Percentiles rank a stretch among this genome's conserved stretches.
These are phyloP conservation scores for Penicillium sp. DNA, from an alignment of 2,329 filamentous ascomycete genomes.

Conservation along the genomic window DNA sequence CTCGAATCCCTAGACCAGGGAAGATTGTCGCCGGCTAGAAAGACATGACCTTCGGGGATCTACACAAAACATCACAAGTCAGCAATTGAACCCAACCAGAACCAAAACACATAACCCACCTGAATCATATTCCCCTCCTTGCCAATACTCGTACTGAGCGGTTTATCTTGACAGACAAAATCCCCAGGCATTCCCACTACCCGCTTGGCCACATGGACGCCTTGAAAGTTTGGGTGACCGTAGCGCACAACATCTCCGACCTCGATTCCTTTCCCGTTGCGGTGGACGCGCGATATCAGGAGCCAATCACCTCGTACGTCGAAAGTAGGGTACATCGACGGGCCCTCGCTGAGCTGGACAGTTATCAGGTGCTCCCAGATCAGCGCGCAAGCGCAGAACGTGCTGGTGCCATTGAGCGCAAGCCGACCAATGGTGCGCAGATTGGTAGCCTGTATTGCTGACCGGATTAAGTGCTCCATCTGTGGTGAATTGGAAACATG, in stretches of 20 bases:
- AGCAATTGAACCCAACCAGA: slow-evolving; percentile 2
- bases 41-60: slow-evolving; percentile 91
- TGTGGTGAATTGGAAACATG: slow-evolving; percentile 9
- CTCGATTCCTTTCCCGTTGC: slow-evolving; percentile 63
- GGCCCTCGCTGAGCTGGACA: slow-evolving; percentile 62
- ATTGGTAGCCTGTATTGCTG: slow-evolving; percentile 24
- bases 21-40: slow-evolving; percentile 85
- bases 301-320: slow-evolving; percentile 66
- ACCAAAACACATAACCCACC: slow-evolving; percentile 44
- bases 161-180: slow-evolving; percentile 50
- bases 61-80: slow-evolving; percentile 37
- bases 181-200: slow-evolving; percentile 70
- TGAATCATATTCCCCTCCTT: slow-evolving; percentile 45
- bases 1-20: slow-evolving; percentile 82
- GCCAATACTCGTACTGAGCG: slow-evolving; percentile 35
- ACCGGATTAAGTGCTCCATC: slow-evolving; percentile 35
- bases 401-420: slow-evolving; percentile 33
- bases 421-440: slow-evolving; percentile 28
- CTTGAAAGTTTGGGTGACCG: slow-evolving; percentile 67
- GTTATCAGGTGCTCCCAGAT: slow-evolving; percentile 61
- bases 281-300: slow-evolving; percentile 65
- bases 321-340: slow-evolving; percentile 89
- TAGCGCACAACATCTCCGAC: slow-evolving; percentile 87
- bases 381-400: slow-evolving; percentile 39
- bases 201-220: slow-evolving; percentile 70